These are phyloP conservation scores for Arthromyces matolae DNA, from an alignment of 768 basidiomycete species.

Conservation along the genomic window DNA sequence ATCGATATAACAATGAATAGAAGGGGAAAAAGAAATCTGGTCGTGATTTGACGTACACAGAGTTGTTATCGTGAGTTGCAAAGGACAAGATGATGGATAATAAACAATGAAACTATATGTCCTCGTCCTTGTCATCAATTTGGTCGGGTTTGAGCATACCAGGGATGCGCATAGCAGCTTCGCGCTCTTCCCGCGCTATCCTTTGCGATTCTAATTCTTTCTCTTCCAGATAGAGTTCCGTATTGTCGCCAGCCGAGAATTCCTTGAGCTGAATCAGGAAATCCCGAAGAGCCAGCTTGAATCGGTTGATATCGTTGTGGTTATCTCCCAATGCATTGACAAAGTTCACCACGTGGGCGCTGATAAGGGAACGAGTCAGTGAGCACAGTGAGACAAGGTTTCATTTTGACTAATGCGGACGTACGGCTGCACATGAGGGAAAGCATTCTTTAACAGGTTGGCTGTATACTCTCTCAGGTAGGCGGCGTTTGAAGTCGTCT, in stretches of 20 bases:
- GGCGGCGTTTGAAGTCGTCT: slow-evolving; percentile 67
- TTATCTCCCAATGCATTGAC: slow-evolving; percentile 64
- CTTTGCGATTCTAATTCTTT: slow-evolving; percentile 81
- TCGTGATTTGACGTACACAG: slow-evolving; percentile 26
- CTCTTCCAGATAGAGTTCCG: slow-evolving; percentile 91
- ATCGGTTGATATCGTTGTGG: slow-evolving; percentile 78
- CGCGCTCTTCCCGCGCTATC: slow-evolving; percentile 79
- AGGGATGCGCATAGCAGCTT: slow-evolving; percentile 91
- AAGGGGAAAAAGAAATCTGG: slow-evolving; percentile 23
- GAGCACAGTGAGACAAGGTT: slow-evolving; percentile 1
- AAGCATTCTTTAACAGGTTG: slow-evolving; percentile 81
- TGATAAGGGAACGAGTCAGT: slow-evolving; percentile 27
- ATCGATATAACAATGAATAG: slow-evolving; percentile 29
- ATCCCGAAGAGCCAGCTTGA: slow-evolving; percentile 92
- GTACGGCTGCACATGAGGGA: slow-evolving; percentile 88
- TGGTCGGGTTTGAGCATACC: slow-evolving; percentile 97
- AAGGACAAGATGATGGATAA: slow-evolving; percentile 20
- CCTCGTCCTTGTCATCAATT: slow-evolving; percentile 90
- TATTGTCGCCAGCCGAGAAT: slow-evolving; percentile 85
- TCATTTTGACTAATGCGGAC: slow-evolving; percentile 25
- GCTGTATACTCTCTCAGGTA: slow-evolving; percentile 86
- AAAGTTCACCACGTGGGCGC: slow-evolving; percentile 71
- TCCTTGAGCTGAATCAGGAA: slow-evolving; percentile 98
- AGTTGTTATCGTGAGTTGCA: slow-evolving; percentile 10
- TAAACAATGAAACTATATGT: slow-evolving; percentile 47